phyloP scores from a whole-genome alignment of 306 rosid species.

The Gastrolobium villosum region DNA sequence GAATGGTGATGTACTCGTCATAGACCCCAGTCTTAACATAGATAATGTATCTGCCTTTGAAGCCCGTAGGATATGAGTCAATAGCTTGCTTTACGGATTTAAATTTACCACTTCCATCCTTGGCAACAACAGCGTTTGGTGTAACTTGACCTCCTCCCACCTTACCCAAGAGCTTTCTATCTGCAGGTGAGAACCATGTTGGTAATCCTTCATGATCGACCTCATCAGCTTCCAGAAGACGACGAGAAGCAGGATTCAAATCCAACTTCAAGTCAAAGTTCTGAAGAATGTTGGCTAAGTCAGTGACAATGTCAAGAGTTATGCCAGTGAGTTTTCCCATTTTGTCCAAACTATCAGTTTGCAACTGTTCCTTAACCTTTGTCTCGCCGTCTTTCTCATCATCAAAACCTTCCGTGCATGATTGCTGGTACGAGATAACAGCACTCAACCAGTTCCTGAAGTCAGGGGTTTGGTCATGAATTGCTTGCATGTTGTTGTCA shows the following conservation, averaged over 20 bases:
- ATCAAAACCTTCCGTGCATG: constrained; percentile 65
- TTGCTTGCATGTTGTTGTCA: constrained; percentile 41
- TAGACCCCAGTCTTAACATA: constrained; percentile 78
- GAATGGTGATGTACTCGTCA: constrained; percentile 58
- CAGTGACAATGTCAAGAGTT: constrained; percentile 64
- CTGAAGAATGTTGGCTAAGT: constrained; percentile 47
- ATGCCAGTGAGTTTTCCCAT: constrained; percentile 65
- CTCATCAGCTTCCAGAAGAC: constrained; percentile 56
- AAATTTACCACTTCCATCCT: constrained; percentile 76
- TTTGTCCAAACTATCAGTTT: constrained; percentile 25
- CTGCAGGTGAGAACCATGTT: constrained; percentile 63
- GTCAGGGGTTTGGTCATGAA: constrained; percentile 56
- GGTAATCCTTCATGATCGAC: constrained; percentile 60
- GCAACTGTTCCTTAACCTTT: constrained; percentile 36
- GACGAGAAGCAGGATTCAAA: constrained; percentile 56
- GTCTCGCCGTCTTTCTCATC: constrained; percentile 35
- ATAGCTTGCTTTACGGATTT: constrained; percentile 67
- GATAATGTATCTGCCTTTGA: constrained; percentile 61
- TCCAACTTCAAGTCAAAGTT: constrained; percentile 56
- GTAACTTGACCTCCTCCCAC: not conserved
- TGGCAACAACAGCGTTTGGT: constrained; percentile 75
- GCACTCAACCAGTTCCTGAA: constrained; percentile 78
- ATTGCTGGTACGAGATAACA: constrained; percentile 62
- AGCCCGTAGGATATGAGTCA: constrained; percentile 57
- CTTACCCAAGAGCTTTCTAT: constrained; percentile 62